Evolutionary conservation across 208 protist species (phyloP).

Genomic region (Pavlovales sp.): DNA sequence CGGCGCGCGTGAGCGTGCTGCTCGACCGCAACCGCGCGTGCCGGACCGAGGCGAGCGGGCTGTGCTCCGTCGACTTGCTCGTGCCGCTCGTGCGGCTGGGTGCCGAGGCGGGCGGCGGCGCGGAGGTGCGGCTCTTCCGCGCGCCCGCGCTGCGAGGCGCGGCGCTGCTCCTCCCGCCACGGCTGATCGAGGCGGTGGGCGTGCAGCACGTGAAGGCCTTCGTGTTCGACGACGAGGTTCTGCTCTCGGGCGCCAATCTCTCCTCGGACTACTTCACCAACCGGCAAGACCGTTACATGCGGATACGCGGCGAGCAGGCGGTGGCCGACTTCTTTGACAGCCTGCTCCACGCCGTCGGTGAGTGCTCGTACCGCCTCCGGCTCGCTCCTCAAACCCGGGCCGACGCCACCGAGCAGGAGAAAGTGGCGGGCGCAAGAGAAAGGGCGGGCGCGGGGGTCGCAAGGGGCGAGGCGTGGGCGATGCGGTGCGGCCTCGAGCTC

Average conservation of each 20-base stretch:
- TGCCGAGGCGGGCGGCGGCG: background rate
- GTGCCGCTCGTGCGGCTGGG: background rate
- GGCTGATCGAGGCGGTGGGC: conserved; percentile 67
- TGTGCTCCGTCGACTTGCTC: background rate
- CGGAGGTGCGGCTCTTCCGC: background rate
- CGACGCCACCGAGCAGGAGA: no score
- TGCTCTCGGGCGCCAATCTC: conserved; percentile 85
- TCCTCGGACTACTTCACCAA: conserved; percentile 85
- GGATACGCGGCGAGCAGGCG: conserved; percentile 65
- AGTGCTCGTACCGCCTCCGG: background rate
- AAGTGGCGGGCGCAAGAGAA: no score
- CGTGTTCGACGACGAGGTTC: conserved; percentile 80
- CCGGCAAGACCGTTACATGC: conserved; percentile 83
- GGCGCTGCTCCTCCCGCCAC: background rate
- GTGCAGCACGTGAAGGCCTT: conserved; percentile 90
- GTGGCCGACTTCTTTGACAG: conserved; percentile 66
- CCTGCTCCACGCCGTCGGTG: background rate
- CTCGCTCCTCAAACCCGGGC: no score
- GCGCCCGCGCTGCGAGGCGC: no score
- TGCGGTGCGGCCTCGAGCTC: background rate
- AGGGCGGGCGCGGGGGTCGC: no score
- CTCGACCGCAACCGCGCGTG: background rate
- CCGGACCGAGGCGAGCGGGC: background rate
- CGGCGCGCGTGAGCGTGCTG: background rate
- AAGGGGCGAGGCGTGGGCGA: no score